Percentiles rank a stretch among this genome's conserved stretches.
These are phyloP conservation scores for Amphirosellinia nigrospora DNA, from an alignment of 495 filamentous ascomycete genomes.

Conservation along the genomic window DNA sequence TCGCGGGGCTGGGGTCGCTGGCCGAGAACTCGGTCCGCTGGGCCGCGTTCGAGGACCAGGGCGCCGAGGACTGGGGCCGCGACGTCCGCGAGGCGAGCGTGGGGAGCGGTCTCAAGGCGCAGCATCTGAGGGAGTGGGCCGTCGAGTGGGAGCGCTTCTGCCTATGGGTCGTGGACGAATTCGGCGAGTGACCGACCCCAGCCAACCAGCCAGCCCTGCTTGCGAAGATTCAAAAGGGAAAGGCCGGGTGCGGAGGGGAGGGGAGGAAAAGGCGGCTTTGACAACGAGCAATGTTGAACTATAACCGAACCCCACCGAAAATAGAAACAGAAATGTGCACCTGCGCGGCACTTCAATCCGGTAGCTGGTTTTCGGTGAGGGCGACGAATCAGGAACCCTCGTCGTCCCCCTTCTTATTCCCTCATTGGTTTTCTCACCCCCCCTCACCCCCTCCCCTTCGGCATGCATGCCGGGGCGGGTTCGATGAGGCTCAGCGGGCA, in stretches of 20 bases:
- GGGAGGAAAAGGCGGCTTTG: constrained; percentile 4
- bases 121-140: constrained; percentile 77
- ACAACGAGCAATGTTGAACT: too few species aligned
- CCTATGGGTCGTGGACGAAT: constrained; percentile 85
- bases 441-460: not conserved
- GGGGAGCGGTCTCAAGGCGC: constrained; percentile 74
- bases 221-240: not conserved
- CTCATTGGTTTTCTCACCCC: not conserved
- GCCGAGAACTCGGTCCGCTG: constrained; percentile 92
- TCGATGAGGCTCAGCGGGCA: not conserved
- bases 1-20: constrained; percentile 80
- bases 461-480: not conserved
- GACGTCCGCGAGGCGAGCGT: constrained; percentile 75
- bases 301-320: too few species aligned
- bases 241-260: not conserved
- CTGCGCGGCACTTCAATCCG: too few species aligned
- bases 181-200: constrained; percentile 56
- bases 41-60: constrained; percentile 85
- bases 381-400: constrained; percentile 1
- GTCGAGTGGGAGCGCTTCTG: constrained; percentile 89
- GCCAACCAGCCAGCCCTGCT: not conserved
- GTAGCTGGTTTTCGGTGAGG: constrained; percentile 23
- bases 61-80: constrained; percentile 67
- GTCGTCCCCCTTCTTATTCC: not conserved
- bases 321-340: too few species aligned